A percentile compares a stretch with the other conserved stretches of the same genome.
Evolutionary conservation across 345 rosid genomes (phyloP).

Genomic region (Cardamine resedifolia): DNA sequence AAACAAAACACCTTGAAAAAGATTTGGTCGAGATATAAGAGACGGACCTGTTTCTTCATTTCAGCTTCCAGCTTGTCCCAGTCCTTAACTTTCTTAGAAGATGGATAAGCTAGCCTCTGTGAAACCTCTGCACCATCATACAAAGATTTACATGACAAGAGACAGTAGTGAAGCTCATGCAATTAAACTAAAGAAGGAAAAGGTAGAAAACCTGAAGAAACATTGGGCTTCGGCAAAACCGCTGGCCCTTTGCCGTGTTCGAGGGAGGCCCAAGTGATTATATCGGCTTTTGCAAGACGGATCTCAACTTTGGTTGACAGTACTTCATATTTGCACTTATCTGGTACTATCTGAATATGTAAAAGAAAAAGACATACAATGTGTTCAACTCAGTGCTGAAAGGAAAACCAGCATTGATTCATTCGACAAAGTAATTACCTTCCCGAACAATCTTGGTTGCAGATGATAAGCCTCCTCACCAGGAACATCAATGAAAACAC

Average conservation of each 20-base stretch:
- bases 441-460: conserved; percentile 88
- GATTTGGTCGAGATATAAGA: neutral
- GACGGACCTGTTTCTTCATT: conserved; percentile 69
- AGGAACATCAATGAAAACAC: conserved; percentile 65
- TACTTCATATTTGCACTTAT: conserved; percentile 62
- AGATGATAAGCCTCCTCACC: conserved; percentile 72
- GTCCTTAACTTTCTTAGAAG: conserved; percentile 65
- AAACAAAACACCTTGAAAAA: neutral
- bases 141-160: conserved; percentile 4
- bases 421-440: conserved; percentile 48
- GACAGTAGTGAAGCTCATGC: neutral
- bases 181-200: neutral
- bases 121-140: conserved; percentile 41
- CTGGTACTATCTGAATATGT: conserved; percentile 66
- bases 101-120: conserved; percentile 68
- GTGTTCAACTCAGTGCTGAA: neutral
- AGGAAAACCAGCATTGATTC: neutral
- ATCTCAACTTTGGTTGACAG: conserved; percentile 85
- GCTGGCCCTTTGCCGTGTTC: conserved; percentile 54
- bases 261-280: conserved; percentile 75
- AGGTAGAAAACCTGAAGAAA: conserved; percentile 43
- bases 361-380: neutral
- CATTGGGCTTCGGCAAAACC: conserved; percentile 44
- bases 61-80: conserved; percentile 95
- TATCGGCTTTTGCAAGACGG: conserved; percentile 77